Percentiles rank a stretch among this genome's conserved stretches.
Conservation (phyloP, 2,329 filamentous ascomycete genomes). For the Phialophora macrospora region DNA sequence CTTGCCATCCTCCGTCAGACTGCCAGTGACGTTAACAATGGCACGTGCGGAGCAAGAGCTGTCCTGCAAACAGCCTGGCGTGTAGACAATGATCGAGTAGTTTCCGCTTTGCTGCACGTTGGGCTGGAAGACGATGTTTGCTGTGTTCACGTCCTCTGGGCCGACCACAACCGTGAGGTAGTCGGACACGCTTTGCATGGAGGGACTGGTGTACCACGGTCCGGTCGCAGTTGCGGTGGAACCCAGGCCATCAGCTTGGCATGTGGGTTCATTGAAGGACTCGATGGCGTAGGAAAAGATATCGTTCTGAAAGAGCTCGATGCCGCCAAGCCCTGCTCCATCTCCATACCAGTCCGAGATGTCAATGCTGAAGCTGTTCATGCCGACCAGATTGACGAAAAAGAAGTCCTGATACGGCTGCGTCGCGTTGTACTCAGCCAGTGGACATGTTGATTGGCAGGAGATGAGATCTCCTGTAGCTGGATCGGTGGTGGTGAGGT, state of each 20-base stretch:
- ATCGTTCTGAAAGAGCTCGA: slow-evolving; percentile 82
- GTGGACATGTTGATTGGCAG: slow-evolving; percentile 84
- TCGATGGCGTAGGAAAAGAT: slow-evolving; percentile 84
- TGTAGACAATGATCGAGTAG: slow-evolving; percentile 89
- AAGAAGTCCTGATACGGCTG: slow-evolving; percentile 82
- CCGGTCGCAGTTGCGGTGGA: slow-evolving; percentile 74
- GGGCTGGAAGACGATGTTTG: slow-evolving; percentile 74
- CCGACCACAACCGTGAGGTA: slow-evolving; percentile 74
- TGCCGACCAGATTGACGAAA: slow-evolving; percentile 85
- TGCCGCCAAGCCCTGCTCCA: slow-evolving; percentile 82
- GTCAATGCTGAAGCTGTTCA: slow-evolving; percentile 84
- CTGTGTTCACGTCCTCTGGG: slow-evolving; percentile 61
- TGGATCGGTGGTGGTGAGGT: slow-evolving; percentile 86
- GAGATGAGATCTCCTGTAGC: slow-evolving; percentile 67
- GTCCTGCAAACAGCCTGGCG: slow-evolving; percentile 85
- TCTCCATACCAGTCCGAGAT: slow-evolving; percentile 84
- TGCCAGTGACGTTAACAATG: slow-evolving; percentile 78
- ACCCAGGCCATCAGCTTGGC: slow-evolving; percentile 61
- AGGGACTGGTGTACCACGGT: slow-evolving; percentile 71
- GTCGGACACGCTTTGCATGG: slow-evolving; percentile 70
- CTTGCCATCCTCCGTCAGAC: slow-evolving; percentile 60
- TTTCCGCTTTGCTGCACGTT: slow-evolving; percentile 88
- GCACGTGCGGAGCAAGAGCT: slow-evolving; percentile 76
- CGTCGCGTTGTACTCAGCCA: slow-evolving; percentile 68
- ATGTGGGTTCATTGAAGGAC: slow-evolving; percentile 85